A percentile compares a stretch with the other conserved stretches of the same genome.
Conservation (phyloP, 2,329 filamentous ascomycete genomes). For the Aureobasidium sp. region DNA sequence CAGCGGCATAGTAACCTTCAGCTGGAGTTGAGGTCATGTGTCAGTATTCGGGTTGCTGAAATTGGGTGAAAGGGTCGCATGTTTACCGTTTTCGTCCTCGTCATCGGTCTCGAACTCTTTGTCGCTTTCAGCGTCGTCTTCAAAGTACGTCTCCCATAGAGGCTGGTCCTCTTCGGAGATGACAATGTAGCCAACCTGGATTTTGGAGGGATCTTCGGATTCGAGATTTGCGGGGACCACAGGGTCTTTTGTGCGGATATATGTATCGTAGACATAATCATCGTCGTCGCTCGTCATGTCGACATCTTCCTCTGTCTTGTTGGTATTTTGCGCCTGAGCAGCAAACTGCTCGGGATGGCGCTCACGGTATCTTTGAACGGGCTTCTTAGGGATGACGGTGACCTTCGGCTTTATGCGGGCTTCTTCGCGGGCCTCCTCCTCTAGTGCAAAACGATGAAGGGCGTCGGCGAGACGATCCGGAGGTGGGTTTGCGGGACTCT, state of each 20-base stretch:
- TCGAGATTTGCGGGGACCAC: constrained; percentile 16
- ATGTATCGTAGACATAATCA: constrained; percentile 56
- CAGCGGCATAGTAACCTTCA: constrained; percentile 69
- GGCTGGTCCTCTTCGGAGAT: constrained; percentile 45
- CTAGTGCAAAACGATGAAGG: constrained; percentile 14
- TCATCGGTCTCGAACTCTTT: constrained; percentile 51
- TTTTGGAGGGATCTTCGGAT: constrained; percentile 16
- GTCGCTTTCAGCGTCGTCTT: constrained; percentile 41
- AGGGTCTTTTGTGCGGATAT: constrained; percentile 37
- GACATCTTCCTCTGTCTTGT: constrained; percentile 25
- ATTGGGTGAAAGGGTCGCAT: constrained; percentile 22
- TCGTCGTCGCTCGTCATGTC: constrained; percentile 39
- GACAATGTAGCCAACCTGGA: constrained; percentile 39
- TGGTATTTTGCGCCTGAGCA: not conserved
- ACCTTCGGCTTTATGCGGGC: constrained; percentile 22
- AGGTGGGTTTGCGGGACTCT: constrained; percentile 16
- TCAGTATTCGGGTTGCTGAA: not conserved
- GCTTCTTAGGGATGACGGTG: constrained; percentile 27
- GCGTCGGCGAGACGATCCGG: constrained; percentile 15
- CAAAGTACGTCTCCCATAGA: constrained; percentile 49
- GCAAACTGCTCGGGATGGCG: constrained; percentile 22
- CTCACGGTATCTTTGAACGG: constrained; percentile 27
- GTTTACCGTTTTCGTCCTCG: constrained; percentile 52
- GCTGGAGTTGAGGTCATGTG: constrained; percentile 31
- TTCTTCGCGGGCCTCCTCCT: constrained; percentile 16